Evolutionary conservation across 1,139 yeast species (phyloP), one percentile per base, ranked within the genome.

Genomic region (Nadsonia commutata): DNA sequence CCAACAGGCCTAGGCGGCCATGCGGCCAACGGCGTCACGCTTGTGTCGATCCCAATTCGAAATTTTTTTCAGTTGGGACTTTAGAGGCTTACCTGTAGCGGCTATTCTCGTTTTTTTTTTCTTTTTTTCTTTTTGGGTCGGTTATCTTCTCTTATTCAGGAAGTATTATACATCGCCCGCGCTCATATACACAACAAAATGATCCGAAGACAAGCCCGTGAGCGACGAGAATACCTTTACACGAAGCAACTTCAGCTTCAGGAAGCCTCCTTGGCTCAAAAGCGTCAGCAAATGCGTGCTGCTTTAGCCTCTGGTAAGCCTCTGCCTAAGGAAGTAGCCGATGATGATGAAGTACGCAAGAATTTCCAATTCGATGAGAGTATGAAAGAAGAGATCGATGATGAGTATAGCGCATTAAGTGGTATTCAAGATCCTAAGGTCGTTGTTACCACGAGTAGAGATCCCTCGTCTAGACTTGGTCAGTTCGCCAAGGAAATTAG

Each of bases 401-500:
- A 90, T 56, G 98, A 90, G 62, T 90, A 90, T 63, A 71, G 82
- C 43, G 86, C 84, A 23, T 65, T 85, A 44, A 80, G 94, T 50
- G 98, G 98, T 1, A 71, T 90, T 37, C 73, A 75, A 20, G 98
- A 93, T 49, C 98, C 99, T n/a, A 78, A 84, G 54, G 74, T 90
- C 7, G 79, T 90, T 18, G 88, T 90, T 16, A 90, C 98, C 7
- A 90, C 99, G 0, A 81, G 95, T 19, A 72, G 99, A 63, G 85
- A 84, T 54, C 97, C 98, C 9, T 76, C 86, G 20, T 76, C 90
- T 1, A 74, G 85, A 56, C 65, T 90, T 43, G 70, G 84, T 40
- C 98, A 90, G 60, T 93, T 90, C 60, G 80, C 96, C 43, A 90
- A 90, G 62, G 99, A 93, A 59, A 72, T 93, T 51, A 81, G 83